Evolutionary conservation across 1,139 yeast genomes (phyloP), one percentile per base, ranked within the genome.

Genomic region (Sugiyamaella xylanicola): DNA sequence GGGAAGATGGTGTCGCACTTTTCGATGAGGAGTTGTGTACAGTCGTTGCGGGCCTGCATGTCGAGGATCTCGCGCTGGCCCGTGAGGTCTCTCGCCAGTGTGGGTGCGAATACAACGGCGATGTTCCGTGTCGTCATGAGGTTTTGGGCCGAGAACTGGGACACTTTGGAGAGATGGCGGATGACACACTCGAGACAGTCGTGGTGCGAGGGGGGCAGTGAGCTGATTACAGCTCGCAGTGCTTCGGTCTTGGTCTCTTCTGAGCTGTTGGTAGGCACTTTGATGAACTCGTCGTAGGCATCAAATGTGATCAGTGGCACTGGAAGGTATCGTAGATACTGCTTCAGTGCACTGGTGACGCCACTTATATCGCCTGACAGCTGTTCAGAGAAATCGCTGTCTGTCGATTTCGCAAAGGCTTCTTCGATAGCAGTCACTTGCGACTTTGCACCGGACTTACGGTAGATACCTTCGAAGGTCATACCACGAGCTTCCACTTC

Each of bases 21-120:
- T 54, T 78, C 81, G 59, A 92, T 79, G 64, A 93, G 73, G 63
- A 87, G 79, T 68, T 90, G 97, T 2, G 95, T 86, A 37, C 86
- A 83, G 51, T 83, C 87, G 64, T 90, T 91, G 68, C 95, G 81
- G 57, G 83, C 80, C 21, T 86, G 87, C 90, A 91, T 91, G 68
- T 93, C 99, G 54, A 78, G 68, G 72, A 93, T 84, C 70, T 95
- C 99, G 59, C 87, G 81, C 61, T 87, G 91, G 3, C 96, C 96
- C 22, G 84, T 80, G 59, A 78, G 76, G 63, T 91, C 97, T 58
- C 97, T 77, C 0, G 91, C 87, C 52, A 93, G 75, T 2, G 98
- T 91, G 1, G 99, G 99, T 0, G 98, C 97, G 77, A 93, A 93
- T 16, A 93, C 97, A 51, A 95, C 93, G 0, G 97, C 87, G 56